phyloP scores from a whole-genome alignment of 1,139 yeast species.

The Protomyces arabidopsidicola region DNA sequence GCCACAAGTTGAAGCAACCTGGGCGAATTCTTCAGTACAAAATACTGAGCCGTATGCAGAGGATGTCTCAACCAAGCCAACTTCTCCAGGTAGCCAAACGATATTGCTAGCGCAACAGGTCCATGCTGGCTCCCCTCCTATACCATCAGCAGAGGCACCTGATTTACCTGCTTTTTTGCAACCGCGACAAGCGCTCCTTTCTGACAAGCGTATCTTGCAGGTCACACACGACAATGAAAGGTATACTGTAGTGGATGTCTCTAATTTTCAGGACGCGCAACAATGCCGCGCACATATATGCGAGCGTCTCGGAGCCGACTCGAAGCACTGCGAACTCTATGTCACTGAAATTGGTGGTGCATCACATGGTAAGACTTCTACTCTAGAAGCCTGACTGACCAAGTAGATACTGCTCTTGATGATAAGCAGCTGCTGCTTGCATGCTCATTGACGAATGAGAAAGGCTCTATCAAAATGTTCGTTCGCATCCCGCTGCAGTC shows the following conservation, averaged over 20 bases:
- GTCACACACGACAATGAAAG: slow-evolving; percentile 56
- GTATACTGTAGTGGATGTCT: slow-evolving; percentile 51
- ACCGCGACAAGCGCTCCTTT: background rate
- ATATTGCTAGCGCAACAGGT: no score
- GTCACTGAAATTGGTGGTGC: slow-evolving; percentile 66
- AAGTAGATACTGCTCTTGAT: slow-evolving; percentile 55
- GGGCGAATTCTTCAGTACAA: no score
- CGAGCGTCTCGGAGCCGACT: slow-evolving; percentile 42
- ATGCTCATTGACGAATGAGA: slow-evolving; percentile 34
- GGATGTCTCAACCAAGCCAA: background rate
- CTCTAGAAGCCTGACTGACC: slow-evolving; percentile 31
- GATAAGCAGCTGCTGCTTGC: slow-evolving; percentile 48
- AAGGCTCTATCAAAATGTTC: slow-evolving; percentile 15
- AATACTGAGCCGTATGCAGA: background rate
- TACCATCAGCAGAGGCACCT: no score
- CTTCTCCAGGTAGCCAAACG: background rate
- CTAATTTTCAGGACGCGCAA: slow-evolving; percentile 37
- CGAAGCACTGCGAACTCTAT: slow-evolving; percentile 50
- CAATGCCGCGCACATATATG: slow-evolving; percentile 45
- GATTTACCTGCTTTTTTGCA: background rate
- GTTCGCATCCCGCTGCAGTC: background rate
- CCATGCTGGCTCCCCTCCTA: background rate
- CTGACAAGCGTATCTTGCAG: slow-evolving; percentile 42
- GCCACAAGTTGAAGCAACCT: no score
- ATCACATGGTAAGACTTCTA: background rate